Evolutionary conservation across 1,284 basidiomycete genomes (phyloP).

Genomic region (Naganishia liquefaciens): DNA sequence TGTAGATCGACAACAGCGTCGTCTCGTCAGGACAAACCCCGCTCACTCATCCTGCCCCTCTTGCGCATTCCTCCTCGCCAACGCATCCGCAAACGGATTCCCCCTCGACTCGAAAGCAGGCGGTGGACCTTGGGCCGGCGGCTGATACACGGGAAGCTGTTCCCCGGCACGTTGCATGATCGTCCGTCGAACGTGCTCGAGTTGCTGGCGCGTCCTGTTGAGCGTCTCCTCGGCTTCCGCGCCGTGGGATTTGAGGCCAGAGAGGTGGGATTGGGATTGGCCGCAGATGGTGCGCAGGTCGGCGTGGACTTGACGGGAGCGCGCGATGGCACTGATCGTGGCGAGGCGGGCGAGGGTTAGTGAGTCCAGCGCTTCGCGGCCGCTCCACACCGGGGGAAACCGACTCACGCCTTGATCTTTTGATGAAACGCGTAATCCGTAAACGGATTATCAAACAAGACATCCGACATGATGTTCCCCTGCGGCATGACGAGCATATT

Average conservation of each 20-base stretch:
- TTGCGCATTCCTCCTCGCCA: background rate
- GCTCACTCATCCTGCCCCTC: background rate
- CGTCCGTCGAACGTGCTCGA: constrained; percentile 22
- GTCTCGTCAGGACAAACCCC: no score
- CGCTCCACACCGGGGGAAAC: background rate
- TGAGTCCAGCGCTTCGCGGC: background rate
- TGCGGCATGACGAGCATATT: constrained; percentile 32
- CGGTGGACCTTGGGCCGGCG: constrained; percentile 9
- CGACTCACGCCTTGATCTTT: constrained; percentile 30
- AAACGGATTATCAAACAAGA: constrained; percentile 41
- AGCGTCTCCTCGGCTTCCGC: constrained; percentile 11
- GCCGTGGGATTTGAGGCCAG: constrained; percentile 17
- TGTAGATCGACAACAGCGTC: no score
- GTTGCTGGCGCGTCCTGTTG: constrained; percentile 13
- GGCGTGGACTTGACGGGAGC: constrained; percentile 10
- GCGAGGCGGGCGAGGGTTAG: background rate
- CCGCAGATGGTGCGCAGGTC: constrained; percentile 19
- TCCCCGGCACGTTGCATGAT: constrained; percentile 31
- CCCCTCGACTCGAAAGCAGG: constrained; percentile 8
- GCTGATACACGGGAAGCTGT: constrained; percentile 22
- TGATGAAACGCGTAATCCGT: constrained; percentile 38
- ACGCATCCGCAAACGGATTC: constrained; percentile 24
- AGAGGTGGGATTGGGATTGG: constrained; percentile 25
- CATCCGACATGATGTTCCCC: constrained; percentile 37
- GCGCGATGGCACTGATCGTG: constrained; percentile 3